phyloP scores from a whole-genome alignment of 306 rosid genomes.

The Trichosanthes cucumerina region DNA sequence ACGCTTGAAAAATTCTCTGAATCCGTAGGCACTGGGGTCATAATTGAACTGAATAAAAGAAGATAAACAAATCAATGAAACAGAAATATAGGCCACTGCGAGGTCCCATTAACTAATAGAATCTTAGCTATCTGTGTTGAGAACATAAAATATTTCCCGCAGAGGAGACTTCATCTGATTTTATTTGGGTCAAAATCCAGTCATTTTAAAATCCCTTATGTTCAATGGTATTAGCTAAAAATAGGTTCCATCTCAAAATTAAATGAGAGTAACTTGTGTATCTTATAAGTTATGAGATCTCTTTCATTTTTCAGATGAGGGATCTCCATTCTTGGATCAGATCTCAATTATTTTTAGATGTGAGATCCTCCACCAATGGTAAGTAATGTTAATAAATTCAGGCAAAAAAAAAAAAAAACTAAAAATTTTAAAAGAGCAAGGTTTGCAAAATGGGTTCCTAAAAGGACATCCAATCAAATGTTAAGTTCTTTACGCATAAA shows the following conservation, averaged over 20 bases:
- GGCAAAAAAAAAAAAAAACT: background rate
- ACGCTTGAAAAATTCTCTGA: conserved; percentile 88
- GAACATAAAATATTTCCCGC: no score
- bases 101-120: background rate
- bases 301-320: no score
- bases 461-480: background rate
- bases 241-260: no score
- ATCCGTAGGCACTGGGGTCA: conserved; percentile 73
- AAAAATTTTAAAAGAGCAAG: background rate
- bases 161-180: background rate
- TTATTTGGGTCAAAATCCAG: background rate
- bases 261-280: no score
- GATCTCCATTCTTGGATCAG: no score
- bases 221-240: no score
- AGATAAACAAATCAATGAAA: conserved; percentile 13
- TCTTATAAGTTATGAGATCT: no score
- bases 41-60: conserved; percentile 50
- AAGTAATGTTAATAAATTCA: background rate
- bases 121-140: no score
- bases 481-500: background rate
- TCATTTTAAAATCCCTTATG: background rate
- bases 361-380: no score
- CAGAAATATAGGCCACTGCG: background rate
- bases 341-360: no score
- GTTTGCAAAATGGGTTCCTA: background rate